Conservation (phyloP, 2,329 filamentous ascomycete species). For the Aspergillus pseudoglaucus region DNA sequence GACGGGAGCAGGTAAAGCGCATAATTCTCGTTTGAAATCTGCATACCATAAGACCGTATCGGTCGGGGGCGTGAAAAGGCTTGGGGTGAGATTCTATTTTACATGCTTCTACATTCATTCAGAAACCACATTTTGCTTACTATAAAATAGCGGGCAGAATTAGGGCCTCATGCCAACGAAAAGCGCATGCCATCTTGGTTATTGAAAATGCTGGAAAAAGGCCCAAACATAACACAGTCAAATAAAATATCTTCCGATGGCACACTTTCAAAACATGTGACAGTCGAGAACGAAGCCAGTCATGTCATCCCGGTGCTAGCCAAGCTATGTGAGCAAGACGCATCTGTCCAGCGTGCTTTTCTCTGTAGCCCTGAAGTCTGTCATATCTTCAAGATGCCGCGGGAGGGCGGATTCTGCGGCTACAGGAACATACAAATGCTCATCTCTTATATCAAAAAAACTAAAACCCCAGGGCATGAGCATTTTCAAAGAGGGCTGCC, state of each 20-base stretch:
- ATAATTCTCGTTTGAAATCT: not conserved
- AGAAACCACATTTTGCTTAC: slow-evolving; percentile 10
- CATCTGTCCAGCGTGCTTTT: slow-evolving; percentile 62
- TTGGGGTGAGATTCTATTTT: slow-evolving; percentile 20
- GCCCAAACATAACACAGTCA: slow-evolving; percentile 50
- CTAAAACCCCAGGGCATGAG: slow-evolving; percentile 51
- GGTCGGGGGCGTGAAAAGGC: slow-evolving; percentile 17
- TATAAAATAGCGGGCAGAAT: slow-evolving; percentile 47
- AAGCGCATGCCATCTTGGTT: slow-evolving; percentile 68
- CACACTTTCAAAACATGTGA: slow-evolving; percentile 35
- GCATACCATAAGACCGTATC: not conserved
- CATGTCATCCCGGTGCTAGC: slow-evolving; percentile 58
- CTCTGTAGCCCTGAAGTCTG: slow-evolving; percentile 69
- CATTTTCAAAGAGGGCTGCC: slow-evolving; percentile 60
- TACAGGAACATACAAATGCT: slow-evolving; percentile 95
- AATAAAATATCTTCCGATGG: slow-evolving; percentile 46
- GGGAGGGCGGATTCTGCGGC: slow-evolving; percentile 86
- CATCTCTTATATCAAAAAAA: slow-evolving; percentile 65
- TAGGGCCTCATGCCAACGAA: slow-evolving; percentile 68
- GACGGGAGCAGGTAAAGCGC: not conserved
- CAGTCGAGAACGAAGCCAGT: slow-evolving; percentile 42
- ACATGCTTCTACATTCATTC: not conserved
- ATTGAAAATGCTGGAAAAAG: slow-evolving; percentile 53
- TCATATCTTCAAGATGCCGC: slow-evolving; percentile 75
- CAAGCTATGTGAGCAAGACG: slow-evolving; percentile 59